Evolutionary conservation across 108 stramenopile species (phyloP), one percentile per base, ranked within the genome.

Genomic region (Skeletonema marinoi): DNA sequence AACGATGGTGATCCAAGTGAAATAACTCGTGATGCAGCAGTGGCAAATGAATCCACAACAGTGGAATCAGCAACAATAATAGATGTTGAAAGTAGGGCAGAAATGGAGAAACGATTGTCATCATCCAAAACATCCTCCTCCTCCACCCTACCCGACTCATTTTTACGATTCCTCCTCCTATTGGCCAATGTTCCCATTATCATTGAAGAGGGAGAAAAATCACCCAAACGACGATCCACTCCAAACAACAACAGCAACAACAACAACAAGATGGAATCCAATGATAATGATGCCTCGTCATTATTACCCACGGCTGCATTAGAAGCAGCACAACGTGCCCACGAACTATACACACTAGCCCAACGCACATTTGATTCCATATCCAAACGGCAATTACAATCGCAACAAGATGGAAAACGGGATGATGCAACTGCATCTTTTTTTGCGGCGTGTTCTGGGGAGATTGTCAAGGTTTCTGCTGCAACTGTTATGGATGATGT

Each of bases 81-180:
- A n/a, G 32, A 75, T 35, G 19, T 35, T 33, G 29, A 39, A 54
- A 39, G 12, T 30, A 30, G 50, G 30, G 62, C 32, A 44, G 72
- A 31, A 12, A 50, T 64, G 10, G 33, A 64, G 14, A 33, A 63
- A 56, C 19, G 4, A 56, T 29, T 25, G 9, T 25, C 54, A 42
- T 13, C 66, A 38, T 65, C 65, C 44, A 36, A 11, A 60, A 13
- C 44, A 65, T 3, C 12, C 6, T 63, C 46, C 48, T 21, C 31
- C 10, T 65, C 64, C 3, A 66, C 65, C 1, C 50, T 80, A 10
- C 79, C 79, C 31, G 79, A 80, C 29, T 74, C 79, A 19, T 80
- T 80, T 61, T 72, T 80, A 44, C 65, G 73, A 66, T 80, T 80
- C 32, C 32, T 80, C 2, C 72, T 80, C 6, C 41, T 74, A 6